Conservation (phyloP, 2,329 filamentous ascomycete species). For the Fusarium sp. region DNA sequence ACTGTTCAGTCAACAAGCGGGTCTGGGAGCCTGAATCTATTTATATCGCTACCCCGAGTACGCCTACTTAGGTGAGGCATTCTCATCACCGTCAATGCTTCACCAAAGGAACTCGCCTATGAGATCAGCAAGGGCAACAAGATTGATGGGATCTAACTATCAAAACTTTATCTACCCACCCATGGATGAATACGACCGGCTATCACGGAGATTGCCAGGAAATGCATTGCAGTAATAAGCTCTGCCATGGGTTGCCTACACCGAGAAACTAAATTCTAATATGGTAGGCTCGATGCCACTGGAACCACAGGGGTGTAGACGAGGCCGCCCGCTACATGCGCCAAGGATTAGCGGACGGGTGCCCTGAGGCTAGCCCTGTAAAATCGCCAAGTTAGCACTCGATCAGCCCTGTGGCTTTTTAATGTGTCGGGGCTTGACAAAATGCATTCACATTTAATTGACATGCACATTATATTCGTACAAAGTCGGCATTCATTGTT, state of each 20-base stretch:
- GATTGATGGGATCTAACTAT: rapidly evolving
- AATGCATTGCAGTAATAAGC: neutral
- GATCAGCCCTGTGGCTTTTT: neutral
- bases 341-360: neutral
- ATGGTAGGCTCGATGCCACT: neutral
- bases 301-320: neutral
- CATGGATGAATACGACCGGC: neutral
- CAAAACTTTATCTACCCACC: neutral
- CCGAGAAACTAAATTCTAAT: neutral
- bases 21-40: rapidly evolving
- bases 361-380: neutral
- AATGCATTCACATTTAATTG: neutral
- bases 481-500: neutral
- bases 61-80: neutral
- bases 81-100: neutral
- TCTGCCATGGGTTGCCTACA: neutral
- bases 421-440: neutral
- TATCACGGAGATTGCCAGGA: neutral
- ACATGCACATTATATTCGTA: neutral
- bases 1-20: rapidly evolving
- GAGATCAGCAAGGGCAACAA: rapidly evolving
- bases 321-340: neutral
- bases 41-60: neutral
- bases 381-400: neutral
- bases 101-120: rapidly evolving